These are phyloP conservation scores for Salix koriyanagi DNA, from an alignment of 345 rosid species.

Conservation along the genomic window DNA sequence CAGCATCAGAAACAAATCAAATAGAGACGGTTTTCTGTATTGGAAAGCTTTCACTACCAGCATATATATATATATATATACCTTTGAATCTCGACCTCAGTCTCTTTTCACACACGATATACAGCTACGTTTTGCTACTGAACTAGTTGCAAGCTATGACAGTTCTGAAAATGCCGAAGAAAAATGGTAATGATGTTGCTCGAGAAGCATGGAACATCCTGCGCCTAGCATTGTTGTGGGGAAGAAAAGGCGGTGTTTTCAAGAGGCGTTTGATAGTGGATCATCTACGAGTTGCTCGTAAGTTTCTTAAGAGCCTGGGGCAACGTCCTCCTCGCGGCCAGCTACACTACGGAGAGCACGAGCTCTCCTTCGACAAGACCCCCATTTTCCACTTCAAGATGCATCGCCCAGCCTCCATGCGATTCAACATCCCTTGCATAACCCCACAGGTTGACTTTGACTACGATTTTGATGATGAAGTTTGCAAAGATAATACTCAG, in stretches of 20 bases:
- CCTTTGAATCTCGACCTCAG: neutral
- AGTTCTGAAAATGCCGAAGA: conserved; percentile 27
- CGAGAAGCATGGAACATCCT: conserved; percentile 51
- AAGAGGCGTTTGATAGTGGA: conserved; percentile 48
- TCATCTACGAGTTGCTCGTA: conserved; percentile 45
- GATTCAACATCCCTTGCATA: conserved; percentile 72
- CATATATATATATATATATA: no score
- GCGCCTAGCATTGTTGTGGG: conserved; percentile 58
- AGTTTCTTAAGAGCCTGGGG: conserved; percentile 48
- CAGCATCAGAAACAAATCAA: neutral
- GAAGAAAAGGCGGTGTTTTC: conserved; percentile 66
- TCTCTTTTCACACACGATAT: neutral
- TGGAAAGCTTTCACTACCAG: neutral
- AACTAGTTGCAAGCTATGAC: neutral
- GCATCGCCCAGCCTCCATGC: conserved; percentile 57
- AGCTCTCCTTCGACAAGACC: conserved; percentile 83
- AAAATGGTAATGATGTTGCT: conserved; percentile 13
- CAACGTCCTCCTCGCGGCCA: conserved; percentile 23
- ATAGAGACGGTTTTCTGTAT: neutral
- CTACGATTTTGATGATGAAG: conserved; percentile 36
- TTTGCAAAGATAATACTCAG: neutral
- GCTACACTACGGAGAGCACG: conserved; percentile 45
- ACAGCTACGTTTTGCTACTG: neutral
- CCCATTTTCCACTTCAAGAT: conserved; percentile 68
- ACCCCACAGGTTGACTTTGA: conserved; percentile 50